Conservation (phyloP, 495 filamentous ascomycete genomes). For the Aspergillus kassunensis region DNA sequence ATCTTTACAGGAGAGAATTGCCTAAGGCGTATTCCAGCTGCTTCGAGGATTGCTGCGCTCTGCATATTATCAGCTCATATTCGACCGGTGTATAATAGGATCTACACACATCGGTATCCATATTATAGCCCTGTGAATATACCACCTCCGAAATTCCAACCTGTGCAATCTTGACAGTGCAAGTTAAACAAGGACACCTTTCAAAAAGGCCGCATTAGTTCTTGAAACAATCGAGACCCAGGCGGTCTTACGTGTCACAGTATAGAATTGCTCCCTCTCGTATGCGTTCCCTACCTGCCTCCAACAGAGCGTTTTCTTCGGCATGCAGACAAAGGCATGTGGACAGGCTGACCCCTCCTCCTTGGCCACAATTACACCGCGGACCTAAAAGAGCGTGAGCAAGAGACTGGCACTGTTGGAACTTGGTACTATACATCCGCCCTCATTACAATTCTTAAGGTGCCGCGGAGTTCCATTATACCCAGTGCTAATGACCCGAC, state of each 20-base stretch:
- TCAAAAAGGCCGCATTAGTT: neutral
- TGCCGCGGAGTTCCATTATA: constrained; percentile 94
- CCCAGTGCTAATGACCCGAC: constrained; percentile 88
- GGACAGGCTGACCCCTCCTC: constrained; percentile 66
- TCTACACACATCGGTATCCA: constrained; percentile 63
- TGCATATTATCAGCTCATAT: constrained; percentile 26
- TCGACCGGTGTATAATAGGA: neutral
- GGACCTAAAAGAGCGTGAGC: constrained; percentile 40
- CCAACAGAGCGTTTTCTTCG: constrained; percentile 92
- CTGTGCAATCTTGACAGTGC: constrained; percentile 95
- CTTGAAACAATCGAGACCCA: neutral
- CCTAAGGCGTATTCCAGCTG: constrained; percentile 72
- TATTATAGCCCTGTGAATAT: constrained; percentile 86
- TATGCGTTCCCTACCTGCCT: constrained; percentile 89
- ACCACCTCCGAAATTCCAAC: constrained; percentile 95
- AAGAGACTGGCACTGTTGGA: constrained; percentile 40
- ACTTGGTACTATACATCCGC: constrained; percentile 62
- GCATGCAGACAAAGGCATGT: constrained; percentile 95
- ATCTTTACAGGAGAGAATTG: constrained; percentile 74
- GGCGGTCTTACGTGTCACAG: constrained; percentile 69
- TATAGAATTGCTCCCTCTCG: constrained; percentile 76
- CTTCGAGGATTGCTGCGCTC: constrained; percentile 71
- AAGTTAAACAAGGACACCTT: constrained; percentile 93
- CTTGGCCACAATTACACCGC: constrained; percentile 72
- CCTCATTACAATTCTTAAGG: constrained; percentile 84